Evolutionary conservation across 257 asterid species (phyloP), one percentile per base, ranked within the genome.

Genomic region (Jaltomata sinuosa): DNA sequence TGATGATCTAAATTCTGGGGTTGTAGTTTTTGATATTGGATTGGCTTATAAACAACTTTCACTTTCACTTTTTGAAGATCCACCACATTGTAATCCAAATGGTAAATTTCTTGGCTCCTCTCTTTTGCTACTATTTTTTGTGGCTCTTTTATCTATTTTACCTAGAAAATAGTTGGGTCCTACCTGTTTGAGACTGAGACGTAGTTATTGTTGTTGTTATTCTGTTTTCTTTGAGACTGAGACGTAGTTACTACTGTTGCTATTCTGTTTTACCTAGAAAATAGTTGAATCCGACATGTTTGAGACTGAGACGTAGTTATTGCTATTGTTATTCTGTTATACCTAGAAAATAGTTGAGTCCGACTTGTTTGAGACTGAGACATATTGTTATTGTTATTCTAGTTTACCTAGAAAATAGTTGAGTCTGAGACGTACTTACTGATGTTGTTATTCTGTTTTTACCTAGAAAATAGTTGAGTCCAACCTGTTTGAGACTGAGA

Each of bases 41-140:
- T 90, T 90, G 45, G 93, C 91, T 49, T 86, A 86, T 38, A 90
- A 92, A 88, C 91, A 92, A 86, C 90, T 86, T 12, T 90, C 95
- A 0, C 84, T 92, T 61, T 89, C 95, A 5, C 88, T 89, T 12
- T 90, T 90, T 50, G 95, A 92, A 52, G 87, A 88, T 4, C 93
- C 93, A 0, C 88, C 90, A 85, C 92, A 92, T 25, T 92, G 93
- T 80, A 40, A 45, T 12, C 80, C 59, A 40, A 4, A 74, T 45
- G 80, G 57, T 74, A 74, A 74, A 8, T 3, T 12, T 45, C 57
- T 14, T 64, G 12, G 10, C 11, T 74, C 55, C 7, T 42, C 15
- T 0, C 22, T 74, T 42, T 32, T 38, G 1, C 11, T 38, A 0
- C 5, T 22, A 5, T 6, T 22, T 22, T 3, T 40, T 68, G 42